phyloP scores from a whole-genome alignment of 1,139 yeast species.

The Saccharomycopsis phalli region DNA sequence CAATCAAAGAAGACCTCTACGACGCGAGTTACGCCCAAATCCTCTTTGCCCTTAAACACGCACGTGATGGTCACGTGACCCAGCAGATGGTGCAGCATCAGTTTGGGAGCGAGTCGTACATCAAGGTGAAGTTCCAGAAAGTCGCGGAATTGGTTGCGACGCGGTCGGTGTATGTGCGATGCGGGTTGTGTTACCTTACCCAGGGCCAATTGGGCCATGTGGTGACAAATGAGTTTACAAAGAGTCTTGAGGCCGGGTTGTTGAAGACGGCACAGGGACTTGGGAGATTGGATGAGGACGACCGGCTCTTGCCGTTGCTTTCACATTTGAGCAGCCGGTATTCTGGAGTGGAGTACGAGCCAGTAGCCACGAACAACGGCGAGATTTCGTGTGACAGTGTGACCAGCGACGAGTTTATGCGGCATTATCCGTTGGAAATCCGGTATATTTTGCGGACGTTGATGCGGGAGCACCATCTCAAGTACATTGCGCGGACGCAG shows the following conservation, averaged over 20 bases:
- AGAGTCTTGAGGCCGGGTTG: slow-evolving; percentile 43
- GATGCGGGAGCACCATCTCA: slow-evolving; percentile 57
- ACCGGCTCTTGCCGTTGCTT: slow-evolving; percentile 74
- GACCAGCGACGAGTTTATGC: slow-evolving; percentile 42
- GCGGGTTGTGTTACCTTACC: slow-evolving; percentile 81
- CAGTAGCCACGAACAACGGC: slow-evolving; percentile 24
- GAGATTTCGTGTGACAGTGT: slow-evolving; percentile 62
- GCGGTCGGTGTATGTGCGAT: slow-evolving; percentile 55
- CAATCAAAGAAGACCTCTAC: slow-evolving; percentile 41
- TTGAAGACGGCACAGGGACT: slow-evolving; percentile 65
- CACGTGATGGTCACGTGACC: slow-evolving; percentile 17
- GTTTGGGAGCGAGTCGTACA: slow-evolving; percentile 15
- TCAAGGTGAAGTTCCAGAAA: slow-evolving; percentile 44
- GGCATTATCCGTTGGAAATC: slow-evolving; percentile 82
- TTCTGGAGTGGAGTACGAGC: slow-evolving; percentile 45
- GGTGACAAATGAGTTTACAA: slow-evolving; percentile 54
- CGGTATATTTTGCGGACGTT: slow-evolving; percentile 56
- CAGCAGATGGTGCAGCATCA: slow-evolving; percentile 14
- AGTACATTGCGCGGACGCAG: slow-evolving; percentile 79
- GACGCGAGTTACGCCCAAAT: slow-evolving; percentile 32
- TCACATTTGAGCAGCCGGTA: slow-evolving; percentile 73
- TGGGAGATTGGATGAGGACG: slow-evolving; percentile 88
- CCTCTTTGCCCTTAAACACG: slow-evolving; percentile 17
- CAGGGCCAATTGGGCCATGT: slow-evolving; percentile 67
- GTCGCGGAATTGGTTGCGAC: slow-evolving; percentile 67